Evolutionary conservation across 2,329 filamentous ascomycete genomes (phyloP), one percentile per base, ranked within the genome.

Genomic region (Claviceps lovelessii): DNA sequence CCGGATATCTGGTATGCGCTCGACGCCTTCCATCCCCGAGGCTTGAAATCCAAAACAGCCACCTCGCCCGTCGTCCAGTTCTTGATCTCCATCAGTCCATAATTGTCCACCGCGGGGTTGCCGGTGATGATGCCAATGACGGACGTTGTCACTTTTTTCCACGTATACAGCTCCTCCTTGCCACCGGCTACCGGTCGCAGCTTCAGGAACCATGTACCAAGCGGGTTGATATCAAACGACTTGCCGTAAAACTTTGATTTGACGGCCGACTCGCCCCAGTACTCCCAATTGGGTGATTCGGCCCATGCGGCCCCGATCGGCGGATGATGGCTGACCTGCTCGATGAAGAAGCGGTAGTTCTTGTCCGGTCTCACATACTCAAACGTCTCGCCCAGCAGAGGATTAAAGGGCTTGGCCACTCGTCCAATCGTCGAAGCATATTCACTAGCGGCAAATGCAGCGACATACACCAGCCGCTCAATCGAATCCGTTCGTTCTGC

Each of bases 81-180:
- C 74, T 90, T 95, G 69, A 98, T 84, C 67, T 96, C 90, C 88
- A 98, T 97, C 0, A 85, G 77, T 1, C 93, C 93, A 67, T 97
- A 97, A 69, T 98, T 96, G 72, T 98, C 93, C n/a, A 98, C 88
- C 0, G 87, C 88, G 0, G 93, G 93, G 62, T 88, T 95, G 50
- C 93, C 93, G 0, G 91, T 97, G 63, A 98, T 96, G 69, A 98
- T 98, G 56, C 93, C 93, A 57, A 97, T 84, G n/a, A 98, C 93
- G 1, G 90, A 94, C 1, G 90, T 93, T 0, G 90, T 97, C 19
- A 96, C 90, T 73, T 98, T 98, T 72, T 96, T 97, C 93, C 93
- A 98, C 0, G 91, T 96, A 70, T 95, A 98, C 1, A 96, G 75
- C 61, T 98, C 93, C 59, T 87, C 84, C 62, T 86, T 84, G 10